Percentiles rank a stretch among this genome's conserved stretches.
Evolutionary conservation across 768 basidiomycete genomes (phyloP).

Genomic region (Clavaria fumosa): DNA sequence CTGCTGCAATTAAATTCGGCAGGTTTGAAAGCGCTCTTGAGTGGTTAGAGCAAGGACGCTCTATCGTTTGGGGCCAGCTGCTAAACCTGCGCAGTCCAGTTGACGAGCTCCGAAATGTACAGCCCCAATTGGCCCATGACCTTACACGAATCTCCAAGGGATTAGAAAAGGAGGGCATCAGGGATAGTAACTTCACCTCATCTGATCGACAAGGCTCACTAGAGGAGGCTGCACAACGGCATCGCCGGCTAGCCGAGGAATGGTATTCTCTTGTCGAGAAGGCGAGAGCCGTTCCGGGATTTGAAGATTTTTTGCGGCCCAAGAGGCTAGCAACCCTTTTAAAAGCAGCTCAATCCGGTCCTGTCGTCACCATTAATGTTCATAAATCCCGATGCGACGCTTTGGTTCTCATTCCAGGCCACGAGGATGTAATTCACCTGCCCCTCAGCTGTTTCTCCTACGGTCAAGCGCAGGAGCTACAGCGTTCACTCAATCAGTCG

Average conservation of each 20-base stretch:
- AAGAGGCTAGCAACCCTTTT: constrained; percentile 3
- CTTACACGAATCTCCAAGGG: constrained; percentile 3
- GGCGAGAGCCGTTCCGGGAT: constrained; percentile 8
- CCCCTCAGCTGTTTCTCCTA: neutral
- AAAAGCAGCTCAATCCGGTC: constrained; percentile 5
- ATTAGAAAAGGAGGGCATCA: neutral
- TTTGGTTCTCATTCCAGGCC: constrained; percentile 7
- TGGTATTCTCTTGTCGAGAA: constrained; percentile 9
- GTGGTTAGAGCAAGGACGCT: constrained; percentile 15
- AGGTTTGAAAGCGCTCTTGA: constrained; percentile 10
- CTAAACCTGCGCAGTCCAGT: constrained; percentile 11
- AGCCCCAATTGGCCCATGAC: constrained; percentile 7
- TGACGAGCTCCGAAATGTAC: constrained; percentile 8
- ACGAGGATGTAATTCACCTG: constrained; percentile 2
- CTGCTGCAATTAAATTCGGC: constrained; percentile 8
- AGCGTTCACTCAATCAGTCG: neutral
- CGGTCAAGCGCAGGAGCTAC: neutral
- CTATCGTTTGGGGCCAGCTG: constrained; percentile 13
- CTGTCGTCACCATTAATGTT: constrained; percentile 12
- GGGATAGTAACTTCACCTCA: neutral
- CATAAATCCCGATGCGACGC: constrained; percentile 12
- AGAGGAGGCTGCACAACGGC: constrained; percentile 2
- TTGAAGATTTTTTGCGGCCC: constrained; percentile 6
- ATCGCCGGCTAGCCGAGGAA: constrained; percentile 10
- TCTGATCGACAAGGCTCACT: neutral